Evolutionary conservation across 2,329 filamentous ascomycete genomes (phyloP), one percentile per base, ranked within the genome.

Genomic region (Lachnellula willkommii): DNA sequence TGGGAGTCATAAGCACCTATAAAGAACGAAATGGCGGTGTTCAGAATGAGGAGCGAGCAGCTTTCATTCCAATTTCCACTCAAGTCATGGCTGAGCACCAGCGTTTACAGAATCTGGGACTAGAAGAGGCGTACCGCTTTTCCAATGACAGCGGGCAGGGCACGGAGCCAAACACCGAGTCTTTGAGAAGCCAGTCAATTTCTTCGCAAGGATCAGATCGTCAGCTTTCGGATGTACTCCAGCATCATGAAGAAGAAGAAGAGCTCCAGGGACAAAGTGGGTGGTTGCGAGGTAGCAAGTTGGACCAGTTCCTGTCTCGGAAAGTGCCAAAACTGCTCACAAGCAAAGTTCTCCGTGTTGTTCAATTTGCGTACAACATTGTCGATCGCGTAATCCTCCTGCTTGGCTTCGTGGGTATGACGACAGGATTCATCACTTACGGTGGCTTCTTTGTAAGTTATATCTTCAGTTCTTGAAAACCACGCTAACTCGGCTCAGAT

Each of bases 381-480:
- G 74, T 95, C 32, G 90, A 96, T 69, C 84, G 91, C 50, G 78
- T 86, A 2, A 87, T 95, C 58, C 74, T 96, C 36, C 79, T 90
- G 0, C 78, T 95, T 40, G 90, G 89, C 1, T 95, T 92, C 64
- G 74, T 89, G 45, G 80, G 84, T 0, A 72, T 96, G 15, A 75
- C 81, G 20, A 88, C 84, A 4, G 93, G 93, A 5, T 80, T 87
- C 37, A 80, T 89, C 32, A 85, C 90, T 0, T 92, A 88, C 67
- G 89, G 84, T 26, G 89, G 92, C 28, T 88, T 96, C 62, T 94
- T 94, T 70, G 88, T 92, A 79, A 80, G 88, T 79, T 14, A 26
- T n/a, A 32, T 12, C 35, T 46, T 42, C n/a, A 43, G 9, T 22
- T 26, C 45, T 36, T 20, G 8, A 20, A 12, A 35, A 26, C 28